Percentiles rank a stretch among this genome's conserved stretches.
These are phyloP conservation scores for Mycosarcoma mackinlayi DNA, from an alignment of 1,284 basidiomycete species.

Conservation along the genomic window DNA sequence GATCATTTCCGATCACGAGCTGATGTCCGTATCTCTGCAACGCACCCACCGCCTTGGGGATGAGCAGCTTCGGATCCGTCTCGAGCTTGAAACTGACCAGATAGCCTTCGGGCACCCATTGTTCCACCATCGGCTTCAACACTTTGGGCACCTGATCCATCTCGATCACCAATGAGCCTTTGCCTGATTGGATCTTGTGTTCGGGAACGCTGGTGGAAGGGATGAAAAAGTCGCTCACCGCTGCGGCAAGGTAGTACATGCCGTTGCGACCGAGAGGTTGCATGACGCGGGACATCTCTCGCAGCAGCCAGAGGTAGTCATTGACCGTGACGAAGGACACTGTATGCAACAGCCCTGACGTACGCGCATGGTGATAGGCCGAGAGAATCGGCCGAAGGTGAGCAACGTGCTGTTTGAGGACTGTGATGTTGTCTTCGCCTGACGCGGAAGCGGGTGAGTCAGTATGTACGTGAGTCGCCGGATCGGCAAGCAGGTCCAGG, in stretches of 20 bases:
- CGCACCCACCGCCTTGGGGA: slow-evolving; percentile 89
- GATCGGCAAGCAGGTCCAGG: slow-evolving; percentile 88
- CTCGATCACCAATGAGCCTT: slow-evolving; percentile 85
- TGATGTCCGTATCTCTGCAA: slow-evolving; percentile 95
- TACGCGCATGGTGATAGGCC: slow-evolving; percentile 83
- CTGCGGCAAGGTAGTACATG: slow-evolving; percentile 96
- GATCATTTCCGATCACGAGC: slow-evolving; percentile 94
- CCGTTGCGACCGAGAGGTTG: slow-evolving; percentile 77
- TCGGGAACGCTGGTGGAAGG: slow-evolving; percentile 89
- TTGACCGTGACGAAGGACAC: slow-evolving; percentile 93
- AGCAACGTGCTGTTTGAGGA: slow-evolving; percentile 75
- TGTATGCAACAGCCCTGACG: slow-evolving; percentile 80
- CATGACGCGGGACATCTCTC: slow-evolving; percentile 77
- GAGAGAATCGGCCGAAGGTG: slow-evolving; percentile 80
- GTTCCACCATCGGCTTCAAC: slow-evolving; percentile 87
- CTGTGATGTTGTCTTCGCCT: slow-evolving; percentile 72
- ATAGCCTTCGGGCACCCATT: slow-evolving; percentile 91
- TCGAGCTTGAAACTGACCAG: slow-evolving; percentile 99
- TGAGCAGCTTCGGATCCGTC: slow-evolving; percentile 83
- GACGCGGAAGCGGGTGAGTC: slow-evolving; percentile 19
- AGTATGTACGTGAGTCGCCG: slow-evolving; percentile 30
- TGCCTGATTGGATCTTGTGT: slow-evolving; percentile 97
- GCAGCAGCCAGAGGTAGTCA: slow-evolving; percentile 93
- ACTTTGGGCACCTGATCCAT: slow-evolving; percentile 99
- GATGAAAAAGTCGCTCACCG: slow-evolving; percentile 97